Evolutionary conservation across 108 stramenopile species (phyloP), one percentile per base, ranked within the genome.

Genomic region (Pseudonitzschia delicatissima): DNA sequence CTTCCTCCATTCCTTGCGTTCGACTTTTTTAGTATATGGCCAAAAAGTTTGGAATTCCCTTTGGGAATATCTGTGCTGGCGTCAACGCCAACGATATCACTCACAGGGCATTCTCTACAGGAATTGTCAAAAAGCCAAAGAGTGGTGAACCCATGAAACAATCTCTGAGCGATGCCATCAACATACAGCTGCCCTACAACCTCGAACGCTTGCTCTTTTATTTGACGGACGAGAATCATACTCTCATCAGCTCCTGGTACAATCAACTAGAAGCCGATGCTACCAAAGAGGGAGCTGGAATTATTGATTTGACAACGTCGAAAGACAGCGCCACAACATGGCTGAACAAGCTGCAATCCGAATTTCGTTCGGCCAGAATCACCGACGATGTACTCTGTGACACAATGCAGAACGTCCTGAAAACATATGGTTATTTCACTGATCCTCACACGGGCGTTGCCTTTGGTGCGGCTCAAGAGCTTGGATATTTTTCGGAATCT

Each of bases 401-500:
- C 4, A 80, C 83, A 1, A 82, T 88, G 17, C 64, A 40, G 3
- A 27, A 52, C 17, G 59, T 72, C 34, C 26, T 64, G 34, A 66
- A 76, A 1, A 65, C 72, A 2, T 57, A n/a, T 37, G 39, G 66
- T 20, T 90, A 90, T 59, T 67, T 79, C 23, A 71, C 62, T n/a
- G 94, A 96, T 80, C 94, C 94, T 21, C 91, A 96, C 64, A 93
- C 91, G 3, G 84, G 86, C 12, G 90, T 96, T 13, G 94, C 88
- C n/a, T 37, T 93, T 13, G 66, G 73, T 15, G 90, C 85, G 3
- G 91, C 88, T 4, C 58, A 84, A 51, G 66, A 67, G 64, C 57
- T 87, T 52, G 91, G 91, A 20, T 91, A 55, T 57, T 13, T 47
- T 39, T 27, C 5, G 23, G 18, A 31, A 69, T 6, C 1, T 23